phyloP scores from a whole-genome alignment of 2,329 filamentous ascomycete genomes.

The Fusarium lateritium region DNA sequence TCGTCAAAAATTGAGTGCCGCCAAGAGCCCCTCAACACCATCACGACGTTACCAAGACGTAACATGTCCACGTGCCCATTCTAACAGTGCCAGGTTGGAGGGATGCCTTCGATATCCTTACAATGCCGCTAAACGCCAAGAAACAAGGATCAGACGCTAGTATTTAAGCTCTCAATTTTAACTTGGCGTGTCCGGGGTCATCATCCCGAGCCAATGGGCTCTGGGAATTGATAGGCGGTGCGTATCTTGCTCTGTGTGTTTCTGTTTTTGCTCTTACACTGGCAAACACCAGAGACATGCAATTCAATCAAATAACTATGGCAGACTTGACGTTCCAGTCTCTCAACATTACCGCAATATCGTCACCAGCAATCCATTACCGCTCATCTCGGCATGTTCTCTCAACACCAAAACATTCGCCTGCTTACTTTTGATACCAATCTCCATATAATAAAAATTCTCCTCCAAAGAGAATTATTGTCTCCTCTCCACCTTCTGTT shows the following conservation, averaged over 20 bases:
- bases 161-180: constrained; percentile 17
- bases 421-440: background rate
- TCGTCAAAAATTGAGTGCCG: background rate
- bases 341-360: too few relatives aligned
- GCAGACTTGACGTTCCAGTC: too few relatives aligned
- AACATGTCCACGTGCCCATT: constrained; percentile 13
- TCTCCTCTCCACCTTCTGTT: constrained; percentile 1
- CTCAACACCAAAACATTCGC: background rate
- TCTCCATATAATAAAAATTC: constrained; percentile 23
- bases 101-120: too few relatives aligned
- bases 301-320: too few relatives aligned
- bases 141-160: constrained; percentile 6
- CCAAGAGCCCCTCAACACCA: background rate
- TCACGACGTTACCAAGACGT: background rate
- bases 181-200: constrained; percentile 13
- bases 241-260: constrained; percentile 3
- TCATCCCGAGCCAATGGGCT: background rate
- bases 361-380: too few relatives aligned
- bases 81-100: too few relatives aligned
- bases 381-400: too few relatives aligned
- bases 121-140: background rate
- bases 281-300: too few relatives aligned
- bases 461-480: constrained; percentile 32
- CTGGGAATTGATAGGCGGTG: background rate
- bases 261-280: too few relatives aligned